These are phyloP conservation scores for Lagerstroemia speciosa DNA, from an alignment of 345 rosid genomes.

Conservation along the genomic window DNA sequence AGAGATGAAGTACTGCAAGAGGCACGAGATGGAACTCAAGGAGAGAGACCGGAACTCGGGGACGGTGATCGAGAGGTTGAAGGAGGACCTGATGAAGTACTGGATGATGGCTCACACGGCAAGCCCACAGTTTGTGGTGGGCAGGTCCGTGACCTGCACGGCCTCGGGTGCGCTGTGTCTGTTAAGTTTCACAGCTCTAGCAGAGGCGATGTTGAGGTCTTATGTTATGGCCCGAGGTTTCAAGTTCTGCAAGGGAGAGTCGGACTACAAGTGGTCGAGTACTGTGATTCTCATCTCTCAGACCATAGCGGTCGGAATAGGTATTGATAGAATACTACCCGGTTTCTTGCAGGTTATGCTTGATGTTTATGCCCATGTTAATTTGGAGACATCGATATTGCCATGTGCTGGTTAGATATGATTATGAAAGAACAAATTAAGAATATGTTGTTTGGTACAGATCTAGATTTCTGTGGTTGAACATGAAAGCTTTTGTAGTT, in stretches of 20 bases:
- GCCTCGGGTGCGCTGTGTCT: constrained; percentile 79
- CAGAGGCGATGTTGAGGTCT: constrained; percentile 56
- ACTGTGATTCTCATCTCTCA: constrained; percentile 44
- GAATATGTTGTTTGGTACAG: too few relatives aligned
- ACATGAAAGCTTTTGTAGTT: too few relatives aligned
- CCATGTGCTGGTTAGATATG: background rate
- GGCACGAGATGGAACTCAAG: constrained; percentile 37
- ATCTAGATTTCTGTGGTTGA: too few relatives aligned
- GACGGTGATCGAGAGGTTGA: constrained; percentile 30
- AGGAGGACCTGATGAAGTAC: constrained; percentile 45
- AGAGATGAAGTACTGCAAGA: constrained; percentile 55
- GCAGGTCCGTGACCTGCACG: constrained; percentile 67
- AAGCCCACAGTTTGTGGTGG: constrained; percentile 79
- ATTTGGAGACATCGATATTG: background rate
- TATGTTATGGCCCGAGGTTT: constrained; percentile 46
- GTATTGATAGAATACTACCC: background rate
- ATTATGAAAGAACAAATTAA: background rate
- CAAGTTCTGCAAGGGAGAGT: constrained; percentile 55
- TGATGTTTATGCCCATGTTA: background rate
- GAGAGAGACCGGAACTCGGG: constrained; percentile 35
- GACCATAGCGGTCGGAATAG: constrained; percentile 37
- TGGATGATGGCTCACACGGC: constrained; percentile 94
- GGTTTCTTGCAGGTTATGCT: background rate
- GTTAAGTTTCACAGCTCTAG: constrained; percentile 42
- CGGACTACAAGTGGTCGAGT: constrained; percentile 80